phyloP scores from a whole-genome alignment of 2,329 filamentous ascomycete species.

The Calonectria pseudoreteaudii region DNA sequence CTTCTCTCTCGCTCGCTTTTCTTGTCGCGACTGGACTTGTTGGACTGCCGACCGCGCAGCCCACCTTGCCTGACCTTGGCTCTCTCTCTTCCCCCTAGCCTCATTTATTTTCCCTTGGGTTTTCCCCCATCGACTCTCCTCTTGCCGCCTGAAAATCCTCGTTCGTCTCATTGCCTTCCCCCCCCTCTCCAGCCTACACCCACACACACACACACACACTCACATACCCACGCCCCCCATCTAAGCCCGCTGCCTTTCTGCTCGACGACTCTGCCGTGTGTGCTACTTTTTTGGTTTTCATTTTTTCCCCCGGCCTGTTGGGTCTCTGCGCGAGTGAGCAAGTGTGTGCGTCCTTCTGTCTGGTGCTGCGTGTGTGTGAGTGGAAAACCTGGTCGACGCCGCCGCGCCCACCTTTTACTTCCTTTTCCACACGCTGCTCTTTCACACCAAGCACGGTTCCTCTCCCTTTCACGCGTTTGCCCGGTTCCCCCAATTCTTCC shows the following conservation, averaged over 20 bases:
- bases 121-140: background rate
- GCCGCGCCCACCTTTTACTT: conserved; percentile 24
- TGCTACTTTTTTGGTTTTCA: background rate
- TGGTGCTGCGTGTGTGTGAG: background rate
- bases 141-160: conserved; percentile 8
- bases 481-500: conserved; percentile 1
- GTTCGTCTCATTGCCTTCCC: background rate
- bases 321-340: background rate
- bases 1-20: background rate
- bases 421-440: conserved; percentile 1
- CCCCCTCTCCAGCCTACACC: background rate
- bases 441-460: conserved; percentile 5
- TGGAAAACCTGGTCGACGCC: conserved; percentile 25
- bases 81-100: conserved; percentile 13
- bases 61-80: background rate
- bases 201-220: background rate
- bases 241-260: background rate
- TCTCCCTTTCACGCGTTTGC: background rate
- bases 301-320: background rate
- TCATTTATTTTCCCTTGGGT: background rate
- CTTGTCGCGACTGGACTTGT: background rate
- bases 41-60: background rate
- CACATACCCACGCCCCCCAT: background rate
- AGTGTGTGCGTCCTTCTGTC: conserved; percentile 4
- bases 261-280: conserved; percentile 2